These are phyloP conservation scores for Podochytrium sp. DNA, from an alignment of 192 early-diverging fungal species.

Conservation along the genomic window DNA sequence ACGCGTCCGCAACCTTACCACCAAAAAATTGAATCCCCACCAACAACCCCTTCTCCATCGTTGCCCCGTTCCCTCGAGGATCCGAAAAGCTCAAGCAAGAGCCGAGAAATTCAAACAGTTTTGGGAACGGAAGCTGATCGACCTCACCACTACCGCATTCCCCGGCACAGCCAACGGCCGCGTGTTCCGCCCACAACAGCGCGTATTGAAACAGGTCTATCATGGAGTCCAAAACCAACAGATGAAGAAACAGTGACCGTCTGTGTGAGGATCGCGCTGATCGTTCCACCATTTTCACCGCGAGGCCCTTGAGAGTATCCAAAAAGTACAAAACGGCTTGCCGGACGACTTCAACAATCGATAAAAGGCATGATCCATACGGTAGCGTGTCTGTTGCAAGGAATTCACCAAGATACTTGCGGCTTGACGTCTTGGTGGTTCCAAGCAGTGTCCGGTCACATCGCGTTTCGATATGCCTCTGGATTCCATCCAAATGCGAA, in stretches of 20 bases:
- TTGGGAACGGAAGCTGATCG: not conserved
- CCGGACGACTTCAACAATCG: not conserved
- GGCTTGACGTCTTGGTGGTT: too few relatives aligned
- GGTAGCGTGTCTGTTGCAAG: not conserved
- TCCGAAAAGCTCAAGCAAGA: constrained; percentile 1
- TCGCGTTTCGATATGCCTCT: too few relatives aligned
- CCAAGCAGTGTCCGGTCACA: too few relatives aligned
- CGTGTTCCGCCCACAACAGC: not conserved
- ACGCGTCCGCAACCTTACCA: not conserved
- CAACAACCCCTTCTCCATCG: constrained; percentile 5
- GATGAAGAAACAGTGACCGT: not conserved
- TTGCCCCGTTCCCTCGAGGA: not conserved
- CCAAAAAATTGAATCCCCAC: constrained; percentile 4
- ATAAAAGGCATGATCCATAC: not conserved
- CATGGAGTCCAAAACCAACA: not conserved
- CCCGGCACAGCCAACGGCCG: not conserved
- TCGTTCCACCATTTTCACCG: not conserved
- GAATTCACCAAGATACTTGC: not conserved
- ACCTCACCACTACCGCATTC: not conserved
- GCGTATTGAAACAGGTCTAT: not conserved
- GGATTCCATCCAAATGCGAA: too few relatives aligned
- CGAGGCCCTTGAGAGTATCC: not conserved
- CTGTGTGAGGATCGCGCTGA: constrained; percentile 1
- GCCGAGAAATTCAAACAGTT: constrained; percentile 1
- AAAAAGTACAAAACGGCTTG: not conserved